phyloP scores from a whole-genome alignment of 2,329 filamentous ascomycete species.

The Bipolaris victoriae region DNA sequence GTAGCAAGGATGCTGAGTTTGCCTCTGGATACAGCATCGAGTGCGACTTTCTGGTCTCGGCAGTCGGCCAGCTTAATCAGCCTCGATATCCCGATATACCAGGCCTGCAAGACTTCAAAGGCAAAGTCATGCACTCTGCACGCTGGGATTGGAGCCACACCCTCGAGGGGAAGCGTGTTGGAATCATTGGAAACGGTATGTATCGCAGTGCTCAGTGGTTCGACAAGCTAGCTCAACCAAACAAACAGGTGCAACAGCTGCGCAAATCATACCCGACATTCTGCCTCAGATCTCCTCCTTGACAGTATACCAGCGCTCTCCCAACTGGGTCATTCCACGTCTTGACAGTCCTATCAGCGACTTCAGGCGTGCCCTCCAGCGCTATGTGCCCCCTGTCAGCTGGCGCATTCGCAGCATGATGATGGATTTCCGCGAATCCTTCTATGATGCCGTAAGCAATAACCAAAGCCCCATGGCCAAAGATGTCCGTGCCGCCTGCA shows the following conservation, averaged over 20 bases:
- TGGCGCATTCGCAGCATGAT: slow-evolving; percentile 57
- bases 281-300: slow-evolving; percentile 58
- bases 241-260: slow-evolving; percentile 55
- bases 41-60: slow-evolving; percentile 63
- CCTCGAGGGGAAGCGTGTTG: slow-evolving; percentile 61
- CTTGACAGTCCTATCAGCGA: slow-evolving; percentile 55
- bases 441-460: slow-evolving; percentile 54
- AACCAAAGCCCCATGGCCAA: slow-evolving; percentile 50
- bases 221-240: too few relatives aligned
- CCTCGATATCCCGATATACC: slow-evolving; percentile 59
- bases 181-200: slow-evolving; percentile 63
- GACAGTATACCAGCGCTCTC: slow-evolving; percentile 63
- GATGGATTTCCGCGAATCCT: slow-evolving; percentile 63
- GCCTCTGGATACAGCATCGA: slow-evolving; percentile 59
- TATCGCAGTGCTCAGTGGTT: too few relatives aligned
- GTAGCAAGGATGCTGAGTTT: slow-evolving; percentile 63
- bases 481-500: slow-evolving; percentile 48
- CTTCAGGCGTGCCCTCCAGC: slow-evolving; percentile 52
- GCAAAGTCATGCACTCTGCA: slow-evolving; percentile 63
- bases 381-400: slow-evolving; percentile 59
- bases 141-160: slow-evolving; percentile 67
- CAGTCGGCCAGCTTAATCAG: slow-evolving; percentile 64
- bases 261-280: slow-evolving; percentile 65
- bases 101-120: slow-evolving; percentile 56
- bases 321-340: slow-evolving; percentile 65